Evolutionary conservation across 2,329 filamentous ascomycete species (phyloP), one percentile per base, ranked within the genome.

Genomic region (Alternaria incomplexa): DNA sequence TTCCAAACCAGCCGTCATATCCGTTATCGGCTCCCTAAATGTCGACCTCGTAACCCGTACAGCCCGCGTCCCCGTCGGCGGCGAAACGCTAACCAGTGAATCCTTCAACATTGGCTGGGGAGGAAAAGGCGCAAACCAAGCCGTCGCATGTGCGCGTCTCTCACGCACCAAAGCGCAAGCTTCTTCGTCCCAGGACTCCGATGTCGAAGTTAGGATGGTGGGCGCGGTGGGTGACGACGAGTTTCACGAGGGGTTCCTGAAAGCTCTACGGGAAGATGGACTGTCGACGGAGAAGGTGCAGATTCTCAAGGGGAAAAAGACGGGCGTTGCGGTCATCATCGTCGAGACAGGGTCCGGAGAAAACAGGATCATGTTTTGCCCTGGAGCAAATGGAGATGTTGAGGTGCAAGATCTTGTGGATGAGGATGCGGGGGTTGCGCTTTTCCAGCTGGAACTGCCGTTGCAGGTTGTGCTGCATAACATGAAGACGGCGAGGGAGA

Each of bases 81-180:
- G 95, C 69, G 95, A 99, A 82, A 98, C 95, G 3, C 86, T 98
- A 55, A 94, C 92, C 3, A 88, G 93, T 51, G 89, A 84, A 68
- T 89, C 88, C 20, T 97, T 97, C 82, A 86, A 86, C 75, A 93
- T 90, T 36, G 93, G 91, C 46, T 90, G 91, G 28, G 96, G 95
- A 73, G 95, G 96, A 61, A 99, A 99, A 83, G 95, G 95, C 67
- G 93, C 94, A 64, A 98, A 98, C 83, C 95, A 98, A 83, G 94
- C 93, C 63, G 92, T 97, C 59, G 93, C 93, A 23, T 93, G 91
- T 81, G 92, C 90, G 54, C 92, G 95, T 66, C 87, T 96, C 54
- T 96, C 92, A 1, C 87, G 91, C 26, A 83, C 83, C 3, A 68
- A 75, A 56, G 46, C 70, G 7, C 74, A 78, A 60, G 74, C 76